Evolutionary conservation across 73 alveolate genomes (phyloP), one percentile per base, ranked within the genome.

Genomic region (Paramecium octaurelia): DNA sequence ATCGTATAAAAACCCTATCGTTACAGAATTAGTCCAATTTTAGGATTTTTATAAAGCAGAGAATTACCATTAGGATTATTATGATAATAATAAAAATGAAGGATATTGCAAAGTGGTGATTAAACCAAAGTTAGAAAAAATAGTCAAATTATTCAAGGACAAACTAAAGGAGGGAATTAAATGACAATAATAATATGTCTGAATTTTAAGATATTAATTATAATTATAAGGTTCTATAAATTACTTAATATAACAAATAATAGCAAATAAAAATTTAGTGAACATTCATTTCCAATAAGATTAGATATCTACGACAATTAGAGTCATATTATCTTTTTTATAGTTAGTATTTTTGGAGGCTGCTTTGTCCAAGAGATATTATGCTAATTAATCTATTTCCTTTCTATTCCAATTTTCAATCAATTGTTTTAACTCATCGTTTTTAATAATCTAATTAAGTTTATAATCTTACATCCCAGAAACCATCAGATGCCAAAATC

Each of bases 81-180:
- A 71, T 46, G 75, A 88, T 71, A 54, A 43, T 14, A 88, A 88
- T 70, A 38, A 38, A 69, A 88, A n/a, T 24, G 69, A 88, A 31
- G 93, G 93, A n/a, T 88, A 88, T 69, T 88, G 93, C 36, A 69
- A 70, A 21, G 93, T 88, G 6, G 93, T 88, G 36, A 88, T 88
- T 3, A 58, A 68, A 20, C 93, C 93, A 38, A 88, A 88, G 23
- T 71, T 88, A 36, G 86, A 88, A 42, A 88, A 88, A 59, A 46
- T 88, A 31, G 21, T 88, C 5, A 70, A 58, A 21, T 23, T 68
- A 88, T 88, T 60, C 75, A 88, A 88, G 12, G 89, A 88, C 27
- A 77, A 77, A 44, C 10, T 77, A 42, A 77, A 42, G 10, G 18
- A 27, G 21, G 70, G 12, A 42, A 16, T 11, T 3, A 38, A 77